phyloP scores from a whole-genome alignment of 2,329 filamentous ascomycete genomes.

The Alternaria novae-zelandiae region DNA sequence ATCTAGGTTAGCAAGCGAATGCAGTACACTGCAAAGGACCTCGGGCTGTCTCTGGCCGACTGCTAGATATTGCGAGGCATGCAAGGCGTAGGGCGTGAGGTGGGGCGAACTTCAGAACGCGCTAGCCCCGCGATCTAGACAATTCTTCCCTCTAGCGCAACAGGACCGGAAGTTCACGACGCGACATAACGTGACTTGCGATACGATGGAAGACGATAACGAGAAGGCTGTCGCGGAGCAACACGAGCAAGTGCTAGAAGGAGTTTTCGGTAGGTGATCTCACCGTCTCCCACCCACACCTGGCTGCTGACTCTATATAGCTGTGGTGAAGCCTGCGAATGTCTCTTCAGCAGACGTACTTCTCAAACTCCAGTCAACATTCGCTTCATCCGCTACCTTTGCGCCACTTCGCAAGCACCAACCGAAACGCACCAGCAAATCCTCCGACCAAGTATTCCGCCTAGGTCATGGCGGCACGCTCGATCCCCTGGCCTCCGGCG shows the following conservation, averaged over 20 bases:
- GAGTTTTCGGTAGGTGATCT: conserved; percentile 27
- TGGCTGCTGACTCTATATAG: conserved; percentile 9
- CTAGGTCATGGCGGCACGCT: conserved; percentile 42
- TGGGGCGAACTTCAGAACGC: background rate
- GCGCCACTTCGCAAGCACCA: conserved; percentile 21
- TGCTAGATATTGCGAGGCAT: background rate
- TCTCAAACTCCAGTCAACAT: conserved; percentile 28
- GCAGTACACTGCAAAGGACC: background rate
- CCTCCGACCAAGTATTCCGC: conserved; percentile 30
- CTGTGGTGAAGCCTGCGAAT: conserved; percentile 29
- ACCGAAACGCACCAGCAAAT: conserved; percentile 29
- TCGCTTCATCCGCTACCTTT: conserved; percentile 23
- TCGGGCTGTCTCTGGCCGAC: background rate
- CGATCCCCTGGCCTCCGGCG: conserved; percentile 38
- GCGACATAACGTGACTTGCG: background rate
- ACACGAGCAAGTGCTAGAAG: conserved; percentile 21
- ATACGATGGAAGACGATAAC: background rate
- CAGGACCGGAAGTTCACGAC: background rate
- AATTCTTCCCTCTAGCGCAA: conserved; percentile 1
- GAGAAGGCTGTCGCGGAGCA: background rate
- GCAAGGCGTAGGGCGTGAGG: conserved; percentile 14
- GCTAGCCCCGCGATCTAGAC: conserved; percentile 3
- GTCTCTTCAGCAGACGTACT: conserved; percentile 33
- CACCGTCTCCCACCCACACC: no score
- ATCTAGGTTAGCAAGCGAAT: background rate